Base-by-base conservation (phyloP, 257 asterid species). In the Datura wrightii region DNA sequence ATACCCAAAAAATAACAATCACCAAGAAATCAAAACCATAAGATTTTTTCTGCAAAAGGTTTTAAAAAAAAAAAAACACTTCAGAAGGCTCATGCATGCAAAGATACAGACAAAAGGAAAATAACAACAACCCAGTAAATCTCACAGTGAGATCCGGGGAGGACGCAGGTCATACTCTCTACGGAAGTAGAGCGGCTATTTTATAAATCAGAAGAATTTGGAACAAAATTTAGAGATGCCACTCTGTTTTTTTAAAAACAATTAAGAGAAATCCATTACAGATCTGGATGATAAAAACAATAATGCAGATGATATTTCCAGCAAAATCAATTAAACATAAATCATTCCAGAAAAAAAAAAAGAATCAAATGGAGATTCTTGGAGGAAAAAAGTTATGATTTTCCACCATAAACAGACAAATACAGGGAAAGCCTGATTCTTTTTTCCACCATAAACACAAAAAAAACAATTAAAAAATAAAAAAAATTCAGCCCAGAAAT, bases 71-170 rank as follows among this genome's bases (percentile, higher is more conserved):
- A 1, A 18, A 59, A 59, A 19, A 9, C 36, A 24, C n/a, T n/a
- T 24, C 31, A 24, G 31, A 24, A 24, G 42, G 19, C 42, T 74
- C 60, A 50, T 74, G 60, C 81, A 74, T 74, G 62, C 81, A 74
- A 48, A 74, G 36, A 46, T 44, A 5, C 58, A 46, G 8, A 71
- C 18, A 72, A 10, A 46, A 19, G 36, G 54, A 46, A 24, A 24
- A 24, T 24, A 24, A 24, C 31, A 24, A 24, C 31, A 24, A 24
- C 31, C 31, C 31, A 24, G 31, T 24, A 24, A 24, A 24, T 24
- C 31, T 1, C 31, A 24, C 31, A 24, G 31, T 24, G 31, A 24
- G 31, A 24, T 24, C 31, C 1, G 31, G 31, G 31, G n/a, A n/a
- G n/a, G n/a, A n/a, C n/a, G n/a, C n/a, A n/a, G n/a, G n/a, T n/a